Percentiles rank a stretch among this genome's conserved stretches.
Evolutionary conservation across 73 alveolate species (phyloP).

Genomic region (Paramecium caudatum): DNA sequence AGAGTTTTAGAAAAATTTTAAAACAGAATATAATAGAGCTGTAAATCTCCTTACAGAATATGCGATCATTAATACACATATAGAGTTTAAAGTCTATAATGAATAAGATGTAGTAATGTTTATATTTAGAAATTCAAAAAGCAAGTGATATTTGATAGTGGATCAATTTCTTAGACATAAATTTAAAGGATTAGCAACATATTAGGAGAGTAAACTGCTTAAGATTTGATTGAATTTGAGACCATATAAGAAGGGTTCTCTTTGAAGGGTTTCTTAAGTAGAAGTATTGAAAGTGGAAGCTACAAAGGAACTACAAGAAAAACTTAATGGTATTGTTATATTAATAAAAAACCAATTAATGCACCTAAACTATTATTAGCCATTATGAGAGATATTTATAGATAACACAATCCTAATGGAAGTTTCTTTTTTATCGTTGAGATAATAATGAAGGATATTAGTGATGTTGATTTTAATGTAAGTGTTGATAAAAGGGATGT

Average conservation of each 20-base stretch:
- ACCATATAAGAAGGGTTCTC: constrained; percentile 30
- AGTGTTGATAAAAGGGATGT: constrained; percentile 96
- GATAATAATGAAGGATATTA: constrained; percentile 78
- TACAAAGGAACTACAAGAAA: constrained; percentile 79
- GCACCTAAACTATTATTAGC: constrained; percentile 83
- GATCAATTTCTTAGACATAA: constrained; percentile 13
- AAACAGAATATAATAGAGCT: constrained; percentile 79
- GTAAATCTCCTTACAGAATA: constrained; percentile 77
- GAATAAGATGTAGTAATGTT: not conserved
- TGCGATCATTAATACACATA: constrained; percentile 80
- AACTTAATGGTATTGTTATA: constrained; percentile 77
- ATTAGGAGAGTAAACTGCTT: constrained; percentile 50
- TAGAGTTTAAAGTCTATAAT: constrained; percentile 68
- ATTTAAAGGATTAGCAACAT: constrained; percentile 39
- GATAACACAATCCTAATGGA: constrained; percentile 89
- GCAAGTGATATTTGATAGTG: constrained; percentile 53
- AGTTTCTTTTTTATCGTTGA: constrained; percentile 89
- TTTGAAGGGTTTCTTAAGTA: constrained; percentile 89
- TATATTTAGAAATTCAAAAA: constrained; percentile 28
- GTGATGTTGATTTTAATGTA: constrained; percentile 89
- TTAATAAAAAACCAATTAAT: constrained; percentile 89
- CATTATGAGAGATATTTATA: constrained; percentile 89
- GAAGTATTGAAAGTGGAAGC: constrained; percentile 90
- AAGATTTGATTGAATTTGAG: constrained; percentile 29
- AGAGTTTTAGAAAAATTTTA: constrained; percentile 82